Evolutionary conservation across 495 filamentous ascomycete species (phyloP), one percentile per base, ranked within the genome.

Genomic region (Aspergillus bertholletiae): DNA sequence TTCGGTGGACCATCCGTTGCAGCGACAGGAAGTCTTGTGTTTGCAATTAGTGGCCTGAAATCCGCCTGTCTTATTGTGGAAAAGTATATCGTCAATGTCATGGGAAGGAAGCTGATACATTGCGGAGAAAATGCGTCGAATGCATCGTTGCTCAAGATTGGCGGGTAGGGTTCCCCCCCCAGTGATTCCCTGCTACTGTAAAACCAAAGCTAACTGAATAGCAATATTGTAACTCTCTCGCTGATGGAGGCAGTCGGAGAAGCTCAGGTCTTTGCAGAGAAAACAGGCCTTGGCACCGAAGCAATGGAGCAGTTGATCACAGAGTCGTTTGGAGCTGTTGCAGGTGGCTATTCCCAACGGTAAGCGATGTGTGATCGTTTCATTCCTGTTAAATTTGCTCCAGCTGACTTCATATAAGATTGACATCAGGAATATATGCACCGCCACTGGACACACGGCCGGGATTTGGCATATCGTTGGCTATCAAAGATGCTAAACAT

Each of bases 231-330:
- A 7, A 61, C 55, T n/a, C 41, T 60, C 37, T 46, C 48, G 0
- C 37, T 59, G 13, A 63, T 61, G 68, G 62, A 70, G 49, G 45
- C 64, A 2, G 62, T 72, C 18, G 58, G 60, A 3, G 71, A 74
- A 59, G 65, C 65, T 15, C 70, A 74, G 26, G 67, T 72, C 0
- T 65, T 74, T 43, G 70, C 70, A 15, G 69, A 71, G 54, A 70
- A 73, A 50, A 62, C 67, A 0, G 70, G 70, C 4, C 61, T 76
- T 3, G 68, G 70, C 7, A 53, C 60, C 2, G 48, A 30, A 8
- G 56, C 59, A 15, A 59, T 73, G 22, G 68, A 75, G 50, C 44
- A 51, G 24, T 54, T 74, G 41, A 66, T 74, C 12, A 21, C 43
- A 5, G 43, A 46, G 22, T 21, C 43, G 8, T 46, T 46, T 24